Conservation (phyloP, 306 rosid genomes). For the Hippophae tibetana region DNA sequence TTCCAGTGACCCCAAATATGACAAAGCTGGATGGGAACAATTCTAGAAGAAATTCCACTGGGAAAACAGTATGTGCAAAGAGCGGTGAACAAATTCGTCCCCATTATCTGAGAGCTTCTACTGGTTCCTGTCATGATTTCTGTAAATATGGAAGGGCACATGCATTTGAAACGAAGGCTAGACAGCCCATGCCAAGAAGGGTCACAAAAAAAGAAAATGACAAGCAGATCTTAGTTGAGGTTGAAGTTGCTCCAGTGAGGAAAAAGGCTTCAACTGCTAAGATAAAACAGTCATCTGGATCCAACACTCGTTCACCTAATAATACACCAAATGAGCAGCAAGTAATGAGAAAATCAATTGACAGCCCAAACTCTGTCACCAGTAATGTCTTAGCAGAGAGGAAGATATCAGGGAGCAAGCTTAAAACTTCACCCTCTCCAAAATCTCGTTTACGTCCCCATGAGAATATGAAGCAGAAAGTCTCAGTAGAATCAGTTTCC, state of each 20-base stretch:
- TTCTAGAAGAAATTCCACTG: constrained; percentile 44
- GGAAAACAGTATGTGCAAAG: constrained; percentile 29
- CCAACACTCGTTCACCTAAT: constrained; percentile 18
- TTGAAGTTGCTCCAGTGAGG: constrained; percentile 21
- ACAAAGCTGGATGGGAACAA: constrained; percentile 21
- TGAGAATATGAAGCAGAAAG: no score
- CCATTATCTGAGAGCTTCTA: constrained; percentile 69
- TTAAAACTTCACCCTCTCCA: no score
- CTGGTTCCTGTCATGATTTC: constrained; percentile 85
- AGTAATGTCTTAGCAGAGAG: no score
- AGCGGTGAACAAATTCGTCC: constrained; percentile 34
- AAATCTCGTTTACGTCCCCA: no score
- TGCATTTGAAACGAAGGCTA: constrained; percentile 29
- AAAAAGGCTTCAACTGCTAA: constrained; percentile 15
- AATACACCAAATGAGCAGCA: neutral
- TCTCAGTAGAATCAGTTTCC: neutral
- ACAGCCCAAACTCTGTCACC: no score
- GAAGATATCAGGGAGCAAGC: no score
- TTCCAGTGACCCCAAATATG: constrained; percentile 20
- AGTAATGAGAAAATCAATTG: no score
- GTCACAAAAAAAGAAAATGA: constrained; percentile 23
- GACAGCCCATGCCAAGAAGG: constrained; percentile 28
- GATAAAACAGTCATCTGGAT: constrained; percentile 27
- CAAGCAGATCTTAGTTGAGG: constrained; percentile 14
- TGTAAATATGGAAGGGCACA: constrained; percentile 67